phyloP scores from a whole-genome alignment of 2,329 filamentous ascomycete species.

The Amesomyces nigricolor region DNA sequence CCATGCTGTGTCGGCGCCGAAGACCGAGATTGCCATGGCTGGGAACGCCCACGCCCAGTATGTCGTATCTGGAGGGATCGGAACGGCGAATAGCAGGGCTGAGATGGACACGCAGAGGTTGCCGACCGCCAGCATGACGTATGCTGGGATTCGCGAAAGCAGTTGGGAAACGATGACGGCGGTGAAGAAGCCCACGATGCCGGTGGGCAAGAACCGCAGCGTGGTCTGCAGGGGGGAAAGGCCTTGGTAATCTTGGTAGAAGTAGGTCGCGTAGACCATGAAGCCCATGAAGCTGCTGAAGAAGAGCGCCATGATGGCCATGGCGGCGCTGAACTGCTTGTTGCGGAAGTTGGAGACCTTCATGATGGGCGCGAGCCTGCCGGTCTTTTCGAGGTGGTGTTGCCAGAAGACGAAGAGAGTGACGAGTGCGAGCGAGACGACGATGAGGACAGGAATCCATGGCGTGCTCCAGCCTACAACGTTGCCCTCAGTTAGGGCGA shows the following conservation, averaged over 20 bases:
- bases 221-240: constrained; percentile 60
- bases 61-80: constrained; percentile 53
- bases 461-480: constrained; percentile 61
- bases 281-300: constrained; percentile 65
- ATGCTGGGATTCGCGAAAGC: constrained; percentile 53
- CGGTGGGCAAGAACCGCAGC: constrained; percentile 62
- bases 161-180: constrained; percentile 51
- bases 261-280: constrained; percentile 63
- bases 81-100: constrained; percentile 57
- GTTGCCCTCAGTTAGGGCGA: constrained; percentile 64
- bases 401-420: constrained; percentile 57
- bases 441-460: constrained; percentile 56
- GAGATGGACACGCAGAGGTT: constrained; percentile 50
- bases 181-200: constrained; percentile 53
- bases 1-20: constrained; percentile 63
- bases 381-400: constrained; percentile 50
- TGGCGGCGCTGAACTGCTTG: constrained; percentile 54
- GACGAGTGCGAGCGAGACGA: constrained; percentile 52
- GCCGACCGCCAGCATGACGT: constrained; percentile 53
- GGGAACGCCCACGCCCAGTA: constrained; percentile 65
- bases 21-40: constrained; percentile 59
- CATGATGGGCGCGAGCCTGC: constrained; percentile 52
- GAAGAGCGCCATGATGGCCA: constrained; percentile 61
- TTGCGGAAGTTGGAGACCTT: constrained; percentile 60
- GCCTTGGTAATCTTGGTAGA: constrained; percentile 62